These are phyloP conservation scores for Colletotrichum falcatum DNA, from an alignment of 2,329 filamentous ascomycete genomes.

Conservation along the genomic window DNA sequence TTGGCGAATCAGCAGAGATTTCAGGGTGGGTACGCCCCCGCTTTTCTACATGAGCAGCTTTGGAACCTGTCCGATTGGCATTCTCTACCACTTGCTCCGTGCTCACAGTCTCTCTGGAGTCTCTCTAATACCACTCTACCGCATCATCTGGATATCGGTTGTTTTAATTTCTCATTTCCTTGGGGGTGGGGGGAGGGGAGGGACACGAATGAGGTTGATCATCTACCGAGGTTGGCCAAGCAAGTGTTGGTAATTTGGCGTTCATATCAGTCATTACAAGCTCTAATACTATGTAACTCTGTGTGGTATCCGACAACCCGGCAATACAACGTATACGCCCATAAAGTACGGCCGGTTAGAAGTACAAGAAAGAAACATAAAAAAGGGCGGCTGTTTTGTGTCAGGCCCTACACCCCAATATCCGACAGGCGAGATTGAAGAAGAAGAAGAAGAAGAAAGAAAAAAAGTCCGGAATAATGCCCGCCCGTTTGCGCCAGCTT, in stretches of 20 bases:
- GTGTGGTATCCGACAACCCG: conserved; percentile 30
- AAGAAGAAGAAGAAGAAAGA: neutral
- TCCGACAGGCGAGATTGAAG: conserved; percentile 27
- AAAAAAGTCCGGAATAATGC: neutral
- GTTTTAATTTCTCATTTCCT: conserved; percentile 4
- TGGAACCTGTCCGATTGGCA: conserved; percentile 16
- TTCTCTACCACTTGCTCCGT: too few species aligned
- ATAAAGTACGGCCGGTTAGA: neutral
- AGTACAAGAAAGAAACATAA: neutral
- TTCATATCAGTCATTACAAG: conserved; percentile 36
- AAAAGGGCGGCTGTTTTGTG: neutral
- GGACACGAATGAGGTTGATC: neutral
- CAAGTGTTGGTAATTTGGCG: conserved; percentile 14
- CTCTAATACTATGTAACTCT: conserved; percentile 1
- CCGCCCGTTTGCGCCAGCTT: conserved; percentile 29
- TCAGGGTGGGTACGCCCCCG: neutral
- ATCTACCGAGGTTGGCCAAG: neutral
- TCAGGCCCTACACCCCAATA: conserved; percentile 8
- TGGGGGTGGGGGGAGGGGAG: too few species aligned
- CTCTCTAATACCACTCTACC: too few species aligned
- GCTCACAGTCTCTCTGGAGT: too few species aligned
- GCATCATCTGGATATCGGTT: too few species aligned
- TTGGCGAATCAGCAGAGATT: conserved; percentile 6
- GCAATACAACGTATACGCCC: neutral
- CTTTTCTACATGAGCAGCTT: conserved; percentile 16